Base-by-base conservation (phyloP, 2,329 filamentous ascomycete genomes). In the Endocalyx cinctus region DNA sequence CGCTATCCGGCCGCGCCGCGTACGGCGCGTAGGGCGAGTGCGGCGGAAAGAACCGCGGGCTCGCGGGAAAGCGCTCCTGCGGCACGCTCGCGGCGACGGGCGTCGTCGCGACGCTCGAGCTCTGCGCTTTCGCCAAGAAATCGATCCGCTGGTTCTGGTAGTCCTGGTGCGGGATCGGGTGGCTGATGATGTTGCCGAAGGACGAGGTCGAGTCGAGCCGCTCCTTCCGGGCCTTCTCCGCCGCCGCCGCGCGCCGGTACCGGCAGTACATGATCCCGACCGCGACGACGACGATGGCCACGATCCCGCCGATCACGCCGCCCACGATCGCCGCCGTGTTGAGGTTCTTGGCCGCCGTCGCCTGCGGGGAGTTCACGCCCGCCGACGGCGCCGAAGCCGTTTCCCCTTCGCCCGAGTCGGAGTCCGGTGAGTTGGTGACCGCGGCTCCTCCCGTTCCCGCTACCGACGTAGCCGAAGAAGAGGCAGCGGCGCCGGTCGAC, bases 321-420 rank as follows among this genome's bases (percentile, higher is more conserved):
- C 50, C 53, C 2, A 51, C 38, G 17, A 55, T 47, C 6, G 70
- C 41, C n/a, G 46, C 43, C 1, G 41, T 52, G 31, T 50, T 49
- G 13, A 45, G 38, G 3, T 41, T 47, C 18, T 30, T 33, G 6
- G 38, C 18, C 10, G 46, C 42, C 11, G 43, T 34, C 3, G 38
- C 12, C 3, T 33, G 17, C 7, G 47, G 35, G 3, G 35, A 38
- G 14, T 46, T 23, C n/a, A n/a, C n/a, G n/a, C n/a, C 37, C 5
- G 39, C 34, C 8, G 44, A 26, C 10, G 48, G 29, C n/a, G 44
- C 35, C 3, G n/a, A n/a, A 23, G 37, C 33, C 4, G 42, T 38
- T 5, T 36, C 17, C 23, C 37, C 34, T 6, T 35, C 39, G 29
- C 42, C 45, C 11, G 19, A 8, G n/a, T n/a, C n/a, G n/a, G n/a